Evolutionary conservation across 129 eudicot species (phyloP).

Genomic region (Calendula officinalis): DNA sequence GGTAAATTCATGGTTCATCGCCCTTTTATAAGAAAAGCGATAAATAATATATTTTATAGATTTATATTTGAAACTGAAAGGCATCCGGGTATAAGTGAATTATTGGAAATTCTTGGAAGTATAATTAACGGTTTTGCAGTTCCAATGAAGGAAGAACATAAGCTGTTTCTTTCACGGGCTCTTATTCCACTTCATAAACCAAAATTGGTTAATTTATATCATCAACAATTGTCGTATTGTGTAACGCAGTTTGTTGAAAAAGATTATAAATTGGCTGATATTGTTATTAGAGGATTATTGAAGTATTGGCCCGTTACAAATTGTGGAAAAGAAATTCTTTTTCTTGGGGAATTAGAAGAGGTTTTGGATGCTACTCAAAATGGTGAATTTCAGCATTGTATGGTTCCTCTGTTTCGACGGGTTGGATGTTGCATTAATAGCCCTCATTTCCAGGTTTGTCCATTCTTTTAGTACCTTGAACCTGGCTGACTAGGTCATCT

Average conservation of each 20-base stretch:
- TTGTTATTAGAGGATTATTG: slow-evolving; percentile 51
- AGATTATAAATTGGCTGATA: slow-evolving; percentile 58
- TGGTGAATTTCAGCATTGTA: slow-evolving; percentile 51
- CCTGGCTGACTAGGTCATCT: no score
- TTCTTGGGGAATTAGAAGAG: slow-evolving; percentile 63
- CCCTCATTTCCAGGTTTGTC: slow-evolving; percentile 65
- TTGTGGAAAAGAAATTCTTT: slow-evolving; percentile 63
- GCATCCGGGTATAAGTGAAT: slow-evolving; percentile 57
- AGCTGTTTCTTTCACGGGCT: slow-evolving; percentile 55
- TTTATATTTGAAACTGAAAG: slow-evolving; percentile 68
- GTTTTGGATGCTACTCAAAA: slow-evolving; percentile 60
- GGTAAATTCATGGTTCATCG: slow-evolving; percentile 72
- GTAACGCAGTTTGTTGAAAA: slow-evolving; percentile 64
- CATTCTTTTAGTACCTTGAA: not conserved
- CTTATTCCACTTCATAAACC: slow-evolving; percentile 70
- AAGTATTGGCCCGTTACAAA: slow-evolving; percentile 71
- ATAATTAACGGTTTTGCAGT: slow-evolving; percentile 63
- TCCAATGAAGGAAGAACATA: slow-evolving; percentile 75
- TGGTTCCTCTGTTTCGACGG: slow-evolving; percentile 63
- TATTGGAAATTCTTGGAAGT: slow-evolving; percentile 70
- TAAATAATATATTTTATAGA: slow-evolving; percentile 59
- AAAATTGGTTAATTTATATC: slow-evolving; percentile 48
- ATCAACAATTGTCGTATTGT: slow-evolving; percentile 60
- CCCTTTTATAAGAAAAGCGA: slow-evolving; percentile 62
- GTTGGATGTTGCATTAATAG: slow-evolving; percentile 58